Evolutionary conservation across 1,284 basidiomycete genomes (phyloP), one percentile per base, ranked within the genome.

Genomic region (Vanrija pseudolonga): DNA sequence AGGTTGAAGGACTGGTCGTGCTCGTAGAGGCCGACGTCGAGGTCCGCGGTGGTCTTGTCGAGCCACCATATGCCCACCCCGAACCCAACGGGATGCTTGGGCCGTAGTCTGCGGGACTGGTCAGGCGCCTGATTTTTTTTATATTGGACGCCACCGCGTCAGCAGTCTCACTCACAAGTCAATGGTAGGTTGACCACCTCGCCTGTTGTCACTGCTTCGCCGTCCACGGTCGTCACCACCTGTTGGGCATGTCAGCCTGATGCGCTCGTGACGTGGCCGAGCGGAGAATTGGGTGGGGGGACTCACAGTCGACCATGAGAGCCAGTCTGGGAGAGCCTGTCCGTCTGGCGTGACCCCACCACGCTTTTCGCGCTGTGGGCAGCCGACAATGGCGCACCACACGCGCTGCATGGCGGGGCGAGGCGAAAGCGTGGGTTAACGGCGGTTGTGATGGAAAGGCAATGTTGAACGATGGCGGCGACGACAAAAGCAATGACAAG

Each of bases 311-410:
- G 59, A 56, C 53, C 60, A 66, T 1, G 60, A 55, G 37, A 66
- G 52, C 64, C 64, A 66, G 36, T 59, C 59, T 41, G 64, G 64
- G 14, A 66, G 48, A 23, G 32, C 53, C 45, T 66, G 64, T 3
- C 64, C 64, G 42, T 66, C 55, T 12, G 64, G 64, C 38, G 51
- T 57, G 45, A 53, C 26, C 38, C 55, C 52, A 4, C 24, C 45
- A n/a, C 51, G 44, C 24, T 47, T 47, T 24, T 39, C 39, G 22
- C 18, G 45, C 15, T 38, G 37, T 18, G 50, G 53, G 46, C 57
- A 59, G 41, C 57, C 54, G 37, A 59, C 48, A 15, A 59, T 11
- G 18, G 51, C 53, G 49, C 57, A 59, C 57, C 57, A 56, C 5
- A 59, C n/a, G n/a, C 39, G 53, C 41, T 42, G 42, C 50, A 49